phyloP scores from a whole-genome alignment of 2,329 filamentous ascomycete genomes.

The Penicillium glabrum region DNA sequence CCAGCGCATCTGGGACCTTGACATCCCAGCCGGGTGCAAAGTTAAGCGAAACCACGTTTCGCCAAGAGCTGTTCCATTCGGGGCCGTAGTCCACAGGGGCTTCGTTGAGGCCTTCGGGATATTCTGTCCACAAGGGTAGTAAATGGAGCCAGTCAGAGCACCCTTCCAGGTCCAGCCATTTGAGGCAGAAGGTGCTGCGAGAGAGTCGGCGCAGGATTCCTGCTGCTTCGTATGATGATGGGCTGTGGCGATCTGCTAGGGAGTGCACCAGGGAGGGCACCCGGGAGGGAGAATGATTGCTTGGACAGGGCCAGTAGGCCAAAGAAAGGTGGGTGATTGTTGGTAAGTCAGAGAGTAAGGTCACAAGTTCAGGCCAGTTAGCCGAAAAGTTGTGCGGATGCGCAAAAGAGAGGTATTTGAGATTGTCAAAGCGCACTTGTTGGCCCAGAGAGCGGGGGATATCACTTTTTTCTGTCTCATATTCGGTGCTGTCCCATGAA shows the following conservation, averaged over 20 bases:
- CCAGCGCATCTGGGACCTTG: background rate
- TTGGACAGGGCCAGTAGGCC: conserved; percentile 62
- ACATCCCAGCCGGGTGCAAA: conserved; percentile 39
- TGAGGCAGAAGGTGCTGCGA: conserved; percentile 56
- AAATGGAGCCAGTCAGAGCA: conserved; percentile 58
- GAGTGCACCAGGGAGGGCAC: background rate
- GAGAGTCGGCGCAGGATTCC: conserved; percentile 58
- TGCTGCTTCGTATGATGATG: conserved; percentile 54
- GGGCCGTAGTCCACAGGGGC: conserved; percentile 30
- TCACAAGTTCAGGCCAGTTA: conserved; percentile 57
- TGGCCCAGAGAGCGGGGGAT: conserved; percentile 25
- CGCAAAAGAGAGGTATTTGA: conserved; percentile 60
- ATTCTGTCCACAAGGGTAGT: conserved; percentile 44
- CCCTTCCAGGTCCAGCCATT: conserved; percentile 63
- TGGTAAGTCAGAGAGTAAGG: conserved; percentile 53
- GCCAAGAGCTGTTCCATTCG: conserved; percentile 49
- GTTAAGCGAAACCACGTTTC: conserved; percentile 44
- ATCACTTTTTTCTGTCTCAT: conserved; percentile 3
- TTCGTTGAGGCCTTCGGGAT: conserved; percentile 24
- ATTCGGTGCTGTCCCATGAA: conserved; percentile 43
- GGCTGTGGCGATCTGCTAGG: conserved; percentile 14
- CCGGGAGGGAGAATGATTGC: too few relatives aligned
- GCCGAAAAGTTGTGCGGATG: conserved; percentile 45
- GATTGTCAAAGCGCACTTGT: conserved; percentile 48
- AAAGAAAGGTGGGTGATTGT: conserved; percentile 63